Percentiles rank a stretch among this genome's conserved stretches.
Evolutionary conservation across 2,329 filamentous ascomycete species (phyloP).

Genomic region (Arachnopeziza araneosa): DNA sequence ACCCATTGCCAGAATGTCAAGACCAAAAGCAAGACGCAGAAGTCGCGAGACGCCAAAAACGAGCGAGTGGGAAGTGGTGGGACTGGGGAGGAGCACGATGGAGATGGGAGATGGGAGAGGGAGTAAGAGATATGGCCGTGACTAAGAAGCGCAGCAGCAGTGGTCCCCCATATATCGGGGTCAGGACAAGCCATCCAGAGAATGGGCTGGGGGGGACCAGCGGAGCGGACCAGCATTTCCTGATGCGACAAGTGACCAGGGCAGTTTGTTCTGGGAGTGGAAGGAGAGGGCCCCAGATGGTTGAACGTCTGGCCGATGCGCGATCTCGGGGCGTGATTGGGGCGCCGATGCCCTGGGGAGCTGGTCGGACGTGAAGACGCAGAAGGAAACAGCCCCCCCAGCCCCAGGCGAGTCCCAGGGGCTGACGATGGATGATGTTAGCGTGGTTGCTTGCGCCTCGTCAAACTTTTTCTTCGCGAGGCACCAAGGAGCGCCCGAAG

Average conservation of each 20-base stretch:
- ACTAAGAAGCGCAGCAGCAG: neutral
- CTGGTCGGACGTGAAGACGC: neutral
- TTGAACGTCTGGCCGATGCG: neutral
- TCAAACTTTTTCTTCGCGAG: too few species aligned
- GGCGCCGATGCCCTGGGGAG: too few species aligned
- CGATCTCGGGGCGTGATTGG: neutral
- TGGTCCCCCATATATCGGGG: neutral
- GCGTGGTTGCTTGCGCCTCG: too few species aligned
- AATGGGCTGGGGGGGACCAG: too few species aligned
- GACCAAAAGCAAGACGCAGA: neutral
- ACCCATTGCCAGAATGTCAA: neutral
- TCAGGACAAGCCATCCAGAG: neutral
- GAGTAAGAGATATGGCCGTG: neutral
- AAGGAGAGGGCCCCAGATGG: neutral
- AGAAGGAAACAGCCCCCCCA: neutral
- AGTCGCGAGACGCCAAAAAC: neutral
- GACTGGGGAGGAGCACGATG: neutral
- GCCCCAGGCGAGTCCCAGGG: too few species aligned
- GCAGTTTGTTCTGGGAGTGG: neutral
- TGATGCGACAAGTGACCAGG: neutral
- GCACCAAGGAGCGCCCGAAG: too few species aligned
- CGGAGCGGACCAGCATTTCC: neutral
- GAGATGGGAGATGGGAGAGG: neutral
- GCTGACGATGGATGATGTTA: too few species aligned
- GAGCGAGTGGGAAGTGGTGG: neutral